Evolutionary conservation across 2,329 filamentous ascomycete species (phyloP), one percentile per base, ranked within the genome.

Genomic region (Xylariaceae sp.): DNA sequence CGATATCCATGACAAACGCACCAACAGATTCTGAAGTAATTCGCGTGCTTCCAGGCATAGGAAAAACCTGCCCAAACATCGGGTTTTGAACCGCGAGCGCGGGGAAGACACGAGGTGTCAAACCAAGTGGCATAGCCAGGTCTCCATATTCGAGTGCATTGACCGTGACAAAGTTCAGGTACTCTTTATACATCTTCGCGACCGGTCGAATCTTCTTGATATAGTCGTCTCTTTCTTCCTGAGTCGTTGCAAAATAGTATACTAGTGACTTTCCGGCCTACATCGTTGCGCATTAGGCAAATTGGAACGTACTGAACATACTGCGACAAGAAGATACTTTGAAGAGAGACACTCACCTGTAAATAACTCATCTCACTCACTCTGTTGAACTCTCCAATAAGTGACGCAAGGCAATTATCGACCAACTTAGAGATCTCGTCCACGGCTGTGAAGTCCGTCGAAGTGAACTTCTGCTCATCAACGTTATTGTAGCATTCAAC

Each of bases 81-180:
- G 73, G 71, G 48, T 77, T 77, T 47, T 75, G 71, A 11, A 81
- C 69, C 1, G 73, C 69, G 10, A 79, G 54, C 0, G 69, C 72
- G 7, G 66, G 66, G 10, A 60, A 62, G 2, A 52, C 48, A 5
- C 60, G 65, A 1, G 53, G 45, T 6, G 55, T 45, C 38, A 76
- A 56, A 1, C 76, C 77, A 45, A 79, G 61, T 36, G 66, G 65
- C 7, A 58, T 52, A 1, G 69, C 60, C 61, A 78, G 73, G 19
- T 77, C 72, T 4, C 66, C 69, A 56, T 79, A 79, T 53, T 78
- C 75, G 31, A 58, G 51, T 0, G 68, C 65, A 51, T 80, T 74
- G 2, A 78, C 72, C 1, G 74, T 78, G 4, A 76, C 72, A 53
- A 80, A 80, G 49, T 63, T 66, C 12, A 80, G 67, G 50, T 76